Base-by-base conservation (phyloP, 441 rosid species). In the Cnidoscolus chayamansa region DNA sequence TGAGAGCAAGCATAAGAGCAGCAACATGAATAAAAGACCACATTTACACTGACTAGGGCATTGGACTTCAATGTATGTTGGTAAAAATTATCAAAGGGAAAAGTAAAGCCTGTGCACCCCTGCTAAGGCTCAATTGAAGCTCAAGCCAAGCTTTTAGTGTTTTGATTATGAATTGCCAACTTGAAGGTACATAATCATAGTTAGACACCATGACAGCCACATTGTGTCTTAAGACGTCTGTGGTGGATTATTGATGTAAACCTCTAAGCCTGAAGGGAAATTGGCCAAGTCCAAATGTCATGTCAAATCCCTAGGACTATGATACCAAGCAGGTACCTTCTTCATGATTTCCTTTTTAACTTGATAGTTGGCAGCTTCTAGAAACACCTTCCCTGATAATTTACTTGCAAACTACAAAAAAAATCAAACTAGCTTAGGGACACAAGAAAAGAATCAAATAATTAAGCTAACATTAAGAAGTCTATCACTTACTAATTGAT, bases 291-390 rank as follows among this genome's bases (percentile, higher is more conserved):
- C 45, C 45, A 3, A 40, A 40, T 40, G 45, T 40, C 45, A 40
- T 40, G 45, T 6, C 45, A 40, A 40, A 3, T 40, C 45, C 45
- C 45, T 40, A 40, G 45, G 16, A 64, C 1, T 17, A 58, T 47
- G 69, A 68, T 8, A 55, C 54, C n/a, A 74, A 78, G 66, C 57
- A 72, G 13, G 56, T 78, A 92, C 94, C 93, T 86, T 89, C 77
- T 76, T 90, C 15, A 94, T 77, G 77, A 89, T 76, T 84, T 92
- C 95, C 82, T 77, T 90, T 79, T 85, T 85, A 69, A 88, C 84
- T 82, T 87, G 88, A 80, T 90, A 94, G 74, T 91, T 90, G 65
- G 98, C 97, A 81, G 97, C 93, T 81, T 89, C 93, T 62, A 77
- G 48, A 71, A 86, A 76, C 74, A 88, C 83, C 81, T 89, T 91